Evolutionary conservation across 306 rosid species (phyloP).

Genomic region (Astragalus membranaceus): DNA sequence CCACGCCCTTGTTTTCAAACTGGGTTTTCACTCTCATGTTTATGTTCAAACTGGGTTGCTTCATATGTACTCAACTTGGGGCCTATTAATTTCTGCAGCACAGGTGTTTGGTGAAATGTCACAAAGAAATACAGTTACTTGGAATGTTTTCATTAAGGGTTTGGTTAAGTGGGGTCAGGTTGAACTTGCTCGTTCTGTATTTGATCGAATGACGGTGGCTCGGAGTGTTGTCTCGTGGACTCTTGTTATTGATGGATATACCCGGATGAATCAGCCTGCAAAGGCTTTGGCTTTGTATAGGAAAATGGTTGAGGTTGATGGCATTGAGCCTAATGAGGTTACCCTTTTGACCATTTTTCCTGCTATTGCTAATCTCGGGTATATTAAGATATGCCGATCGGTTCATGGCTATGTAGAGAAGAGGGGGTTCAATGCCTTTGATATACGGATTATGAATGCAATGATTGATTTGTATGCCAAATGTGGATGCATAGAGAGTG

Average conservation of each 20-base stretch:
- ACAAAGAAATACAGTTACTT: constrained; percentile 41
- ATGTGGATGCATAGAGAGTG: constrained; percentile 63
- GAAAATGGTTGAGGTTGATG: constrained; percentile 43
- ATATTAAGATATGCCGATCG: constrained; percentile 43
- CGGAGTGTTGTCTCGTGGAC: constrained; percentile 72
- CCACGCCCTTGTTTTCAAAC: constrained; percentile 47
- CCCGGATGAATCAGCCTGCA: constrained; percentile 35
- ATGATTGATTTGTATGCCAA: constrained; percentile 62
- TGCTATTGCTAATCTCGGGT: constrained; percentile 51
- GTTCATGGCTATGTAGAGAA: constrained; percentile 63
- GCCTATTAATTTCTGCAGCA: constrained; percentile 36
- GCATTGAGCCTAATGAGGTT: constrained; percentile 48
- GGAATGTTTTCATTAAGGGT: constrained; percentile 65
- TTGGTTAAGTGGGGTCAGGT: constrained; percentile 56
- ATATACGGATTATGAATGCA: constrained; percentile 54
- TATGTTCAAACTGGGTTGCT: constrained; percentile 58
- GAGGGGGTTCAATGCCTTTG: constrained; percentile 48
- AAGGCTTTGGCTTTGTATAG: constrained; percentile 48
- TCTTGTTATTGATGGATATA: constrained; percentile 52
- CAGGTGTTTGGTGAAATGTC: constrained; percentile 56
- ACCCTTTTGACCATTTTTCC: constrained; percentile 60
- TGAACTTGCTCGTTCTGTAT: constrained; percentile 39
- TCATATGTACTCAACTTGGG: constrained; percentile 35
- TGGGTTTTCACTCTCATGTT: constrained; percentile 57
- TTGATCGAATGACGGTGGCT: constrained; percentile 39